Base-by-base conservation (phyloP, 805 yeast species). In the Lachancea fermentati region DNA sequence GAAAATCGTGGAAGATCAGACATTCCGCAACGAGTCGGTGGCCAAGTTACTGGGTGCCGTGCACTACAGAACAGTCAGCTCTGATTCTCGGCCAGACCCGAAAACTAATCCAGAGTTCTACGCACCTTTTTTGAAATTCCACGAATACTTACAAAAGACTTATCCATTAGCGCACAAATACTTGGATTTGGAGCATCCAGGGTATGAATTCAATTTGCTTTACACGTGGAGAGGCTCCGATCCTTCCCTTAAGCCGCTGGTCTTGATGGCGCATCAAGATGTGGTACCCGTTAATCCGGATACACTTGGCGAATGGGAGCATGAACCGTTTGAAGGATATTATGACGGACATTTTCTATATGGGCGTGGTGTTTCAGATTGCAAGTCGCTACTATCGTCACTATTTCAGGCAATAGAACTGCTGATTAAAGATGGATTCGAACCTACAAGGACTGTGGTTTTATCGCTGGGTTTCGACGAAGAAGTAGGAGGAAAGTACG, bases 231-330 rank as follows among this genome's bases (percentile, higher is more conserved):
- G 68, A 39, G 88, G 91, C 3, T 54, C 69, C 4, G 51, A 71
- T 33, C 19, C 47, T 11, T 36, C 56, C 3, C 61, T 77, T 43
- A 78, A 79, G 57, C 93, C 93, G 12, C 47, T 79, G 19, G 51
- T 83, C 55, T 63, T 82, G 37, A 73, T 80, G 53, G 88, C 87
- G 2, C 93, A 84, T 57, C 81, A 76, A 55, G 91, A 84, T 52
- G 84, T 79, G 2, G 93, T 84, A 17, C 93, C 93, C 1, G 79
- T 81, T 7, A 81, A 76, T 51, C 55, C 58, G 9, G 72, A 69
- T 15, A 75, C 85, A 0, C 55, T 66, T 19, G 59, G 53, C 14
- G 66, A 73, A 42, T 84, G 93, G 93, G 62, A 62, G 0, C 66
- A 75, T 52, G 76, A 74, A 6, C 91, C 91, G 2, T 81, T 78